phyloP scores from a whole-genome alignment of 2,329 filamentous ascomycete genomes.

The Penicillium verrucosum region DNA sequence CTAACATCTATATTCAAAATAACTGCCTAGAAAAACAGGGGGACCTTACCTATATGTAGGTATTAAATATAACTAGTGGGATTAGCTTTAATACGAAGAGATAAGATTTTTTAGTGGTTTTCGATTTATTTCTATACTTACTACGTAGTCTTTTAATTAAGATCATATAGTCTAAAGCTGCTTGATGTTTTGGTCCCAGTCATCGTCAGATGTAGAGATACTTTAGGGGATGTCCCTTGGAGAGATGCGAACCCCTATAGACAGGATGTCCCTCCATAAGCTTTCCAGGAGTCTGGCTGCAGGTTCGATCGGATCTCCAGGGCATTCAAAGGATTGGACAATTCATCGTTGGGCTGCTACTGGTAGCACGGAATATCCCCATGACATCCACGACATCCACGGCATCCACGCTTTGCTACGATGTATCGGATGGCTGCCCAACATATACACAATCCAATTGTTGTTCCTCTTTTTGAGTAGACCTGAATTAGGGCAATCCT shows the following conservation, averaged over 20 bases:
- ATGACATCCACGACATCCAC: background rate
- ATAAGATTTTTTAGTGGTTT: too few relatives aligned
- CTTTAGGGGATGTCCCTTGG: background rate
- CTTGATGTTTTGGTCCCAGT: too few relatives aligned
- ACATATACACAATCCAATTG: background rate
- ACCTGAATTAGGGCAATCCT: background rate
- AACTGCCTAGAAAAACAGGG: too few relatives aligned
- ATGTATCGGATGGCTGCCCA: background rate
- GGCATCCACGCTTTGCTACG: background rate
- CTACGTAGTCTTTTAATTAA: too few relatives aligned
- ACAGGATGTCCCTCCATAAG: background rate
- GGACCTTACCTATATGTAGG: too few relatives aligned
- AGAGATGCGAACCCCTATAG: background rate
- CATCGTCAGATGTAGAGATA: background rate
- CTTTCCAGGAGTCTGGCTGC: background rate
- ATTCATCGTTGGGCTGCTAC: conserved; percentile 8
- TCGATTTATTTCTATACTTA: too few relatives aligned
- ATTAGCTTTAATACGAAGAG: too few relatives aligned
- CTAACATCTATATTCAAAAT: too few relatives aligned
- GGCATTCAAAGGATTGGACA: conserved; percentile 7
- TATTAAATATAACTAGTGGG: too few relatives aligned
- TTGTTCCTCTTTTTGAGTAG: background rate
- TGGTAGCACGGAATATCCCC: background rate
- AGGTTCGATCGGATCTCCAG: conserved; percentile 1
- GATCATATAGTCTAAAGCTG: too few relatives aligned